Base-by-base conservation (phyloP, 164 flowering plant genomes). In the Warburgia ugandensis region DNA sequence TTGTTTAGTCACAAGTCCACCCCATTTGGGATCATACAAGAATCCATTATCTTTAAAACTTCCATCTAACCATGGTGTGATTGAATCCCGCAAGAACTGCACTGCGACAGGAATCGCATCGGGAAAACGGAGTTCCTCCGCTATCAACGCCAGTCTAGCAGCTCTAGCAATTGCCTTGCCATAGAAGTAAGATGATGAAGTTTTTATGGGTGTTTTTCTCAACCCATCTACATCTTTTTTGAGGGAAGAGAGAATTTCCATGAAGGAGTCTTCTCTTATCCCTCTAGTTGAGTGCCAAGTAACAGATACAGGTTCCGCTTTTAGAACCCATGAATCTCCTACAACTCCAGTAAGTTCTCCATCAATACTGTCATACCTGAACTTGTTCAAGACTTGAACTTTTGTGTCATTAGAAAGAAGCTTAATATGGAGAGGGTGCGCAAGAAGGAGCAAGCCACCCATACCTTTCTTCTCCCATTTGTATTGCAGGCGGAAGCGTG, bases 321-420 rank as follows among this genome's bases (percentile, higher is more conserved):
- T 73, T 75, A 91, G 56, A 1, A 60, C 50, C 98, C 98, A 91
- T 1, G 77, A 70, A 56, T 85, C 76, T 4, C 88, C 98, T 45
- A 87, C 88, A 49, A 91, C 76, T 17, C 95, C 95, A 2, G 87
- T 90, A 36, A 91, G 88, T 4, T 91, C 98, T 9, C 98, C 96
- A 66, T 91, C 98, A 39, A 92, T 76, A 56, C 96, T 88, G 29
- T 50, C 68, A 37, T 77, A 85, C 73, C 71, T 81, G 36, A 92
- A 81, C 40, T 75, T 74, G 22, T 76, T 73, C 51, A 85, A 59
- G 32, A 87, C 72, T 19, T 56, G 46, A 2, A 73, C 51, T 1
- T 63, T 50, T 25, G 66, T 31, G 19, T 61, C 69, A n/a, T 62
- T 43, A 1, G 69, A 56, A 7, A 91, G 58, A 19, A 91, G 73